Evolutionary conservation across 345 rosid genomes (phyloP), one percentile per base, ranked within the genome.

Genomic region (Eucalyptus cloeziana): DNA sequence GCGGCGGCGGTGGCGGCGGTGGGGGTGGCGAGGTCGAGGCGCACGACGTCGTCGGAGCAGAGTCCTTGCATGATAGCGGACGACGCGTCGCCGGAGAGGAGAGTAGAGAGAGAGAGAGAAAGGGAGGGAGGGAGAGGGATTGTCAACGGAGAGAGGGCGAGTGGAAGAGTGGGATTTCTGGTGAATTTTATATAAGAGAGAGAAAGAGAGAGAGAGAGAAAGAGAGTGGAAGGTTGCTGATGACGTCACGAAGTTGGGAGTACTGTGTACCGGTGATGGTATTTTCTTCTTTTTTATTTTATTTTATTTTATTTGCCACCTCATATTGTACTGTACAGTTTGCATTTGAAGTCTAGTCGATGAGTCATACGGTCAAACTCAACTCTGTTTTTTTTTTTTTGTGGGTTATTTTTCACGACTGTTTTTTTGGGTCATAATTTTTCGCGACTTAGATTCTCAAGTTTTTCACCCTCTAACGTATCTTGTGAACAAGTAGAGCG

Each of bases 51-150:
- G 91, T 90, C 87, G 31, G 94, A 90, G 92, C 93, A 93, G 33
- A 95, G 94, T 88, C 96, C 96, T 93, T 97, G 98, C 99, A 97
- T 97, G 21, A 37, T 76, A 76, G 22, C 81, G 45, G 45, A 76
- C 8, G 83, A 37, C 83, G 45, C 96, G 49, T 58, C 30, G 86
- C 45, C 49, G 85, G 79, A 33, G 13, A 24, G 62, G 10, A 56
- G 62, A 56, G 69, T 40, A 52, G 86, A 87, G 21, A n/a, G 40
- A 2, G 54, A 67, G 89, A 4, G 87, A 88, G 85, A 7, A 31
- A 27, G 12, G 83, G 52, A 49, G 69, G 4, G 40, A 7, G 86
- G 11, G 89, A 24, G 69, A 43, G 67, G 13, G 89, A 54, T 90
- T 54, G 90, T 33, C 86, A 83, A 43, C 83, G 83, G 83, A 76